Evolutionary conservation across 177 flowering plant genomes (phyloP), one percentile per base, ranked within the genome.

Genomic region (Vitis hybrid): DNA sequence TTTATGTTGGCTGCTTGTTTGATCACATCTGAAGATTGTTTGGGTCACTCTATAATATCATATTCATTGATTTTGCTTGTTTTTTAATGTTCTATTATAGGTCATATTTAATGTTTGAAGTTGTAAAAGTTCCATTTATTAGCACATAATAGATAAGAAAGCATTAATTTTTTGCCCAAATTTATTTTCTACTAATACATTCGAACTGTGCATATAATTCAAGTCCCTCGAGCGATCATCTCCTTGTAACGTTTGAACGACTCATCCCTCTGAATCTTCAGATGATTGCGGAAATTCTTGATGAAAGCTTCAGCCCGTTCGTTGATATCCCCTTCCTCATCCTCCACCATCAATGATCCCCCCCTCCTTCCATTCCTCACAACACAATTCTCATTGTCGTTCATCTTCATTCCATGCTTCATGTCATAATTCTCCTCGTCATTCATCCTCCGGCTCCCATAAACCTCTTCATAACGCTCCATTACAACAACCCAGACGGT

Each of bases 241-340:
- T 84, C 81, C 19, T 70, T 78, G n/a, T 51, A 77, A 2, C 80
- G 70, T 53, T 77, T 76, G 45, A 84, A 51, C 0, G 85, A 81
- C 50, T 81, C 75, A 1, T 74, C 77, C 1, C 82, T n/a, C 66
- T 84, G 82, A 68, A 79, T 65, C 70, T 68, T 72, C 7, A 84
- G 80, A 64, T 84, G 85, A 29, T 74, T 80, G 69, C 67, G 67
- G 73, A 80, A 84, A 8, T 84, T 82, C 72, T 73, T 84, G 74
- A 84, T 84, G 71, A 84, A 84, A 67, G 78, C 82, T 52, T 79
- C 80, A 18, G 85, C 85, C 59, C 14, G 14, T 14, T 74, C 67
- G 56, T 80, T 76, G 18, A 84, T 71, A 55, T 81, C 81, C 51
- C 55, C 72, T 45, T n/a, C 19, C 29, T 64, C 72, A 31, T 76